phyloP scores from a whole-genome alignment of 495 filamentous ascomycete genomes.

The Hyaloscypha bicolor region DNA sequence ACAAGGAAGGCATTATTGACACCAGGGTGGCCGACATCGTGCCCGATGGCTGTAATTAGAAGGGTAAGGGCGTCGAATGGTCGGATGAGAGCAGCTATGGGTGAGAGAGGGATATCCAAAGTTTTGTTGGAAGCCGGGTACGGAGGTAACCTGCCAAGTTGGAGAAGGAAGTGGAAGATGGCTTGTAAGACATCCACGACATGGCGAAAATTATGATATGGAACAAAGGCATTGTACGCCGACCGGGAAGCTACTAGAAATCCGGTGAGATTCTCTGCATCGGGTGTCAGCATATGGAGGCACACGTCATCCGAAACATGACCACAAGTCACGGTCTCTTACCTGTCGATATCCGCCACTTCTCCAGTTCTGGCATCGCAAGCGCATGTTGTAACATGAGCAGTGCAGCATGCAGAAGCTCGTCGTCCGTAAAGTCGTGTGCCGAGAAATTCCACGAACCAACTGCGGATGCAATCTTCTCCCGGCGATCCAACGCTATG shows the following conservation, averaged over 20 bases:
- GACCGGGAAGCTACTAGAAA: constrained; percentile 83
- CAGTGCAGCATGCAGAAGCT: constrained; percentile 76
- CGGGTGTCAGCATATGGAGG: constrained; percentile 33
- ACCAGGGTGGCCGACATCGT: constrained; percentile 96
- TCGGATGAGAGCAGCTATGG: constrained; percentile 69
- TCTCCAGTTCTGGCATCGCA: constrained; percentile 74
- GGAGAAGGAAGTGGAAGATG: constrained; percentile 86
- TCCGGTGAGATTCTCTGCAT: constrained; percentile 54
- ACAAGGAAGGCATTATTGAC: constrained; percentile 98
- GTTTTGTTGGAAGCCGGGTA: constrained; percentile 47
- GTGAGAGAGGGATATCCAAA: constrained; percentile 33
- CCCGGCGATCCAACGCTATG: constrained; percentile 58
- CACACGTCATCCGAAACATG: constrained; percentile 24
- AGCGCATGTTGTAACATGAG: constrained; percentile 90
- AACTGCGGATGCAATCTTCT: constrained; percentile 67
- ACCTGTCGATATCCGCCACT: constrained; percentile 78
- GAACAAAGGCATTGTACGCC: constrained; percentile 92
- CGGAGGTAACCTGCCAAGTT: constrained; percentile 74
- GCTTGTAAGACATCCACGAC: constrained; percentile 96
- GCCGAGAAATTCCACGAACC: constrained; percentile 86
- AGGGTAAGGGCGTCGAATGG: constrained; percentile 90
- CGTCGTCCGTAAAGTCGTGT: constrained; percentile 85
- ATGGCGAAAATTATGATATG: constrained; percentile 99
- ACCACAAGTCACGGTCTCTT: constrained; percentile 34
- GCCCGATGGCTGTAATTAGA: constrained; percentile 91